Evolutionary conservation across 2,329 filamentous ascomycete species (phyloP), one percentile per base, ranked within the genome.

Genomic region (Cladosporium sp.): DNA sequence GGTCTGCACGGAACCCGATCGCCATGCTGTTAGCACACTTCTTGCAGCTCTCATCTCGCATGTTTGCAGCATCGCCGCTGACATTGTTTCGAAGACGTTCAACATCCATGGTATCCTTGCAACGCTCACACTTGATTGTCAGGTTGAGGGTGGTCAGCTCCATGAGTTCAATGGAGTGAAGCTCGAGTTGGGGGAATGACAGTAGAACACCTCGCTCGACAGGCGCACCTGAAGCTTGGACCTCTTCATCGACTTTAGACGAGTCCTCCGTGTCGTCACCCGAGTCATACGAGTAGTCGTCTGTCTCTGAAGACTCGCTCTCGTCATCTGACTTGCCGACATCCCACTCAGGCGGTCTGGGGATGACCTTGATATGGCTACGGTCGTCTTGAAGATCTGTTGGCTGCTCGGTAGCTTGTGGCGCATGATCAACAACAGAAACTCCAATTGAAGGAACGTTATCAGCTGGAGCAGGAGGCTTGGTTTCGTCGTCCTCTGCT

Each of bases 341-440:
- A 12, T 67, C 67, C 88, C 88, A 94, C 66, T 94, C 88, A 0
- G 86, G 85, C 8, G 88, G 88, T 7, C 87, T 76, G 9, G 85
- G 79, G 47, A 93, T 88, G 52, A 86, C 71, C 53, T 84, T 78
- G 42, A 93, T 70, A 60, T 92, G 87, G 29, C 76, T 76, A 50
- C 77, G 79, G 22, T 80, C 82, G 39, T 43, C 47, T 27, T 13
- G 1, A 29, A 13, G 8, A 16, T 48, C 45, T 3, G 9, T 11
- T n/a, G 25, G 16, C n/a, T 48, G 12, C 8, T 5, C 7, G 6
- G n/a, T 16, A 6, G 12, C 25, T 35, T 35, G 32, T 4, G 32
- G 32, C 8, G 32, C 32, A 40, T 48, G 27, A 19, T 48, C 45
- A 16, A 33, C 4, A 16, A 35, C n/a, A 32, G 45, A 48, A 11